A percentile compares a stretch with the other conserved stretches of the same genome.
These are phyloP conservation scores for Coniferiporia sulphurascens DNA, from an alignment of 1,284 basidiomycete genomes.

Conservation along the genomic window DNA sequence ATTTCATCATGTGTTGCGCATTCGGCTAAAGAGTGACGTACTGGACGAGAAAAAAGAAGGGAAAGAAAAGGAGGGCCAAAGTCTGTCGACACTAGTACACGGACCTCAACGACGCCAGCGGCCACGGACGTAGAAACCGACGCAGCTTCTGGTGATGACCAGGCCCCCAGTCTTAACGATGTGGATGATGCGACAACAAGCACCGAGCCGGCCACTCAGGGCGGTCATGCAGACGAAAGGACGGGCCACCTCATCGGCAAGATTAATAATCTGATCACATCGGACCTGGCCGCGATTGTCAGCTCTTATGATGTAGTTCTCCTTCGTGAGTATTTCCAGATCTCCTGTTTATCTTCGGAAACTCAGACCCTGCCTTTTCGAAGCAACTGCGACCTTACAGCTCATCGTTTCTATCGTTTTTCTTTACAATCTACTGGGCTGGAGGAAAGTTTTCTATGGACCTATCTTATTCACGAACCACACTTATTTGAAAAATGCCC, in stretches of 20 bases:
- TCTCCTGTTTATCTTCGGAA: conserved; percentile 3
- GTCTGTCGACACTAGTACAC: not conserved
- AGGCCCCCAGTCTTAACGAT: no score
- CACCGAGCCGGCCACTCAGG: not conserved
- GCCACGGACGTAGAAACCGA: conserved; percentile 1
- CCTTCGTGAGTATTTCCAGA: conserved; percentile 9
- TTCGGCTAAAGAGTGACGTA: conserved; percentile 38
- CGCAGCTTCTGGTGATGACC: not conserved
- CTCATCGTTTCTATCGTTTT: conserved; percentile 29
- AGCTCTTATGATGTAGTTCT: conserved; percentile 17
- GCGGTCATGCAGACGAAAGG: conserved; percentile 20
- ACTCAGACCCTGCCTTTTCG: not conserved
- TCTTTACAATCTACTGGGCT: conserved; percentile 29
- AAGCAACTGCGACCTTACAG: conserved; percentile 23
- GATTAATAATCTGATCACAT: conserved; percentile 32
- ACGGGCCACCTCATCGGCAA: conserved; percentile 31
- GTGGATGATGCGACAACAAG: not conserved
- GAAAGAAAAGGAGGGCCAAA: not conserved
- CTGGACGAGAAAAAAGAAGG: not conserved
- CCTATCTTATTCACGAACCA: not conserved
- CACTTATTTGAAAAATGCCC: not conserved
- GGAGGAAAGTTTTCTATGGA: not conserved
- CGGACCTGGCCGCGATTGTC: conserved; percentile 21
- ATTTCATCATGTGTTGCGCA: conserved; percentile 52
- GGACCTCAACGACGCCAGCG: not conserved